Conservation (phyloP, 1,284 basidiomycete species). For the Ceratobasidium sp. region DNA sequence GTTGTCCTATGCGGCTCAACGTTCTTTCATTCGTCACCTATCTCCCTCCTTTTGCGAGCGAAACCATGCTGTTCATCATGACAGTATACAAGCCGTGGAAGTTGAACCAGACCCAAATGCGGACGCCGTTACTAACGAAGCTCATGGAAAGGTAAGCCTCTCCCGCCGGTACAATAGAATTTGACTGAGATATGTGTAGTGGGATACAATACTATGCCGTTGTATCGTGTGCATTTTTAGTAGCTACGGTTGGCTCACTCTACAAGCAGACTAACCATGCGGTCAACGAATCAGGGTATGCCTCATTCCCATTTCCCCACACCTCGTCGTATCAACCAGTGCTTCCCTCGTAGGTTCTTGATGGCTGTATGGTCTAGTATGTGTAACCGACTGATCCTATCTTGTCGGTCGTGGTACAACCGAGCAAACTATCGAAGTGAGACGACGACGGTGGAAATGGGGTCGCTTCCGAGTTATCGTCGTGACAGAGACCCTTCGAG, state of each 20-base stretch:
- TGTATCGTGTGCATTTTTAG: not conserved
- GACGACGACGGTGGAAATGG: too few relatives aligned
- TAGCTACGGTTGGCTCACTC: conserved; percentile 9
- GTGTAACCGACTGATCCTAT: conserved; percentile 16
- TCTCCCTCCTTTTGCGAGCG: conserved; percentile 8
- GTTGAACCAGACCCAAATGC: not conserved
- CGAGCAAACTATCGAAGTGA: not conserved
- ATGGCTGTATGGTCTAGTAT: conserved; percentile 23
- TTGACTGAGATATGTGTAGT: not conserved
- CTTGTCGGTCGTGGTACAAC: conserved; percentile 17
- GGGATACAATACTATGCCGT: conserved; percentile 13
- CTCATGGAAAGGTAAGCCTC: not conserved
- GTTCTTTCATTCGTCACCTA: conserved; percentile 7
- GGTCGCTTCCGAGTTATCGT: too few relatives aligned
- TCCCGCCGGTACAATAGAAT: too few relatives aligned
- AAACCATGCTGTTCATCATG: conserved; percentile 12
- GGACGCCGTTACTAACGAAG: not conserved
- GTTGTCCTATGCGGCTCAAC: conserved; percentile 21
- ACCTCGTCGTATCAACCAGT: too few relatives aligned
- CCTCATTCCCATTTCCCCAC: too few relatives aligned
- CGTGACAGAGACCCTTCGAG: too few relatives aligned
- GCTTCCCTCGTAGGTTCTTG: not conserved
- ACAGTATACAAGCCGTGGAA: conserved; percentile 32
- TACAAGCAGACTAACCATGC: not conserved
- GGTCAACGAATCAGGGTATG: conserved; percentile 15